These are phyloP conservation scores for Priceomyces melissophilus DNA, from an alignment of 805 yeast species.

Conservation along the genomic window DNA sequence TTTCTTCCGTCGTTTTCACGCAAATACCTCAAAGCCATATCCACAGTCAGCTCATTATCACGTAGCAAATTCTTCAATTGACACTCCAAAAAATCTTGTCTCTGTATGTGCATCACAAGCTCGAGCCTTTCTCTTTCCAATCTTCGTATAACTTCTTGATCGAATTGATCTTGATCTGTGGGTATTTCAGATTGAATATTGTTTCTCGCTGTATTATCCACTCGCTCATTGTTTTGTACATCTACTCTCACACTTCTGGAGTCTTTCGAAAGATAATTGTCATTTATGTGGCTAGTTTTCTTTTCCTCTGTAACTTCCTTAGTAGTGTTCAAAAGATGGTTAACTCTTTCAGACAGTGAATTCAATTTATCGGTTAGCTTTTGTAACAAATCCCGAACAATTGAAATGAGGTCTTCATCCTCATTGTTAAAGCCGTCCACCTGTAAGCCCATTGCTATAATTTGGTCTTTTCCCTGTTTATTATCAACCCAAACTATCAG, in stretches of 20 bases:
- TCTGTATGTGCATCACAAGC: conserved; percentile 37
- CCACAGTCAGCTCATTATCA: conserved; percentile 32
- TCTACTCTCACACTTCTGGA: neutral
- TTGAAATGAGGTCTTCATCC: no score
- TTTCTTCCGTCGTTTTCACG: conserved; percentile 17
- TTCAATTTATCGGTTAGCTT: no score
- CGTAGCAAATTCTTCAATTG: conserved; percentile 29
- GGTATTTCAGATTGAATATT: conserved; percentile 24
- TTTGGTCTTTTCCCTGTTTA: no score
- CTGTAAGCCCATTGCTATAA: no score
- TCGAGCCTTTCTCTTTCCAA: conserved; percentile 28
- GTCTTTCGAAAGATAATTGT: neutral
- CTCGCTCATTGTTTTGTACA: neutral
- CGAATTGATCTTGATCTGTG: conserved; percentile 47
- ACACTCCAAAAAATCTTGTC: conserved; percentile 30
- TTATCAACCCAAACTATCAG: no score
- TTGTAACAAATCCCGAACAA: no score
- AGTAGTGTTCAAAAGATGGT: no score
- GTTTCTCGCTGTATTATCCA: neutral
- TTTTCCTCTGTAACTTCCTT: no score
- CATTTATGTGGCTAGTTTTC: no score
- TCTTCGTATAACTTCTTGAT: conserved; percentile 14
- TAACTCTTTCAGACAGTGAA: no score
- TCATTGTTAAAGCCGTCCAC: no score
- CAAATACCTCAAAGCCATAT: conserved; percentile 29